Evolutionary conservation across 2,329 filamentous ascomycete genomes (phyloP), one percentile per base, ranked within the genome.

Genomic region (Fusarium sp.): DNA sequence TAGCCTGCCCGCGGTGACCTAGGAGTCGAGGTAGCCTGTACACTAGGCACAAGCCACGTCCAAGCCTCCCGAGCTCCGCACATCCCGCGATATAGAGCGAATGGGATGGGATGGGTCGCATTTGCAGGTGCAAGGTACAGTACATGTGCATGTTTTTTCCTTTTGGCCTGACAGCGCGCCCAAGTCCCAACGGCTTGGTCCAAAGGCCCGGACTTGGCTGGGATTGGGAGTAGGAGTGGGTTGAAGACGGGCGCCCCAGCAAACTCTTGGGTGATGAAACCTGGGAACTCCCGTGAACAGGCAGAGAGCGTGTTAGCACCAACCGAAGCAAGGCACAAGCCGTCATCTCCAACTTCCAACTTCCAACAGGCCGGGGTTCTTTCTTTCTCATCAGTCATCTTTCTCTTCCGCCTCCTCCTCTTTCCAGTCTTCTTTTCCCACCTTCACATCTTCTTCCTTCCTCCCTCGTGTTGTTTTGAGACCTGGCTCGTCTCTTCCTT

Each of bases 151-250:
- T 48, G n/a, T n/a, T n/a, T n/a, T n/a, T n/a, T n/a, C n/a, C n/a
- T 37, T 39, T 50, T 68, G 28, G 47, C 53, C 28, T 52, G 50
- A 54, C 34, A 46, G 55, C 58, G 44, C 28, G 13, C n/a, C n/a
- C 56, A 30, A 63, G 60, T 70, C 59, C 68, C 65, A 69, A 62
- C 68, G 52, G 68, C 60, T 53, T 65, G 68, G 60, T 65, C 53
- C 41, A 65, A 48, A 56, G 36, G 62, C n/a, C 36, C 11, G 23
- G 46, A 34, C 30, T 44, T 36, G 52, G 52, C 28, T 10, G 7
- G 10, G 10, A 31, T 55, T n/a, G n/a, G n/a, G n/a, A n/a, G n/a
- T n/a, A n/a, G 28, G 52, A 18, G 54, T 67, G 43, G 23, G 54
- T 63, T 60, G 63, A 65, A 55, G 63, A 60, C 60, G 59, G 67